phyloP scores from a whole-genome alignment of 2,329 filamentous ascomycete species.

The Aaosphaeria arxii region DNA sequence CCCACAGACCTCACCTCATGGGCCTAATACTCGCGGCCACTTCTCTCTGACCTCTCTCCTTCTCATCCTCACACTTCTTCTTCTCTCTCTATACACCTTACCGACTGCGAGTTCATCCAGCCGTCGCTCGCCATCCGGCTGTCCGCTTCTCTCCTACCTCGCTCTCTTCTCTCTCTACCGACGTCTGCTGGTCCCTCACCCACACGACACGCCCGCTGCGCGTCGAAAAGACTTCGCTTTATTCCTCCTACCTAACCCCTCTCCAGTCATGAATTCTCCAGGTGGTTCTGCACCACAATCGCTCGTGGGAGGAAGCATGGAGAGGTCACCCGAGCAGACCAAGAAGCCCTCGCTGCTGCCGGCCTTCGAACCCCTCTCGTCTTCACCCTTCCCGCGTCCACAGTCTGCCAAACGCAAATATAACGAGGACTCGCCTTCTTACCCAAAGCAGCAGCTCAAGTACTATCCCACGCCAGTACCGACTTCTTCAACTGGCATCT shows the following conservation, averaged over 20 bases:
- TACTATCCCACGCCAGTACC: constrained; percentile 89
- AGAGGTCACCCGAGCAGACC: constrained; percentile 35
- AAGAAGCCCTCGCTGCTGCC: constrained; percentile 70
- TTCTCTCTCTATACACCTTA: constrained; percentile 5
- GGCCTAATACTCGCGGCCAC: constrained; percentile 30
- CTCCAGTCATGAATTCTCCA: constrained; percentile 31
- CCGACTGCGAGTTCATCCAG: not conserved
- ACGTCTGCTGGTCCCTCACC: too few relatives aligned
- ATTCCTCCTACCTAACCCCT: constrained; percentile 5
- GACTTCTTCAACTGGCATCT: constrained; percentile 87
- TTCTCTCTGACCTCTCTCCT: constrained; percentile 21
- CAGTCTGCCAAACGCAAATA: constrained; percentile 64
- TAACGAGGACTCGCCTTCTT: constrained; percentile 47
- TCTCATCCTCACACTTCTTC: constrained; percentile 12
- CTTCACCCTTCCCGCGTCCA: constrained; percentile 67
- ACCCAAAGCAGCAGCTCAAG: constrained; percentile 55
- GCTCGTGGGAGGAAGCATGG: constrained; percentile 20
- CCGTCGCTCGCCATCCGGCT: constrained; percentile 18
- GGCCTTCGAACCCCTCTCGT: constrained; percentile 76
- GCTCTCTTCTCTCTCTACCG: too few relatives aligned
- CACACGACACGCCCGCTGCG: constrained; percentile 27
- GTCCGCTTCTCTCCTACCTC: constrained; percentile 21
- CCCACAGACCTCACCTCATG: too few relatives aligned
- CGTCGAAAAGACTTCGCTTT: constrained; percentile 10
- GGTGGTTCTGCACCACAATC: constrained; percentile 22